Evolutionary conservation across 257 asterid genomes (phyloP).

Genomic region (Gentiana straminea): DNA sequence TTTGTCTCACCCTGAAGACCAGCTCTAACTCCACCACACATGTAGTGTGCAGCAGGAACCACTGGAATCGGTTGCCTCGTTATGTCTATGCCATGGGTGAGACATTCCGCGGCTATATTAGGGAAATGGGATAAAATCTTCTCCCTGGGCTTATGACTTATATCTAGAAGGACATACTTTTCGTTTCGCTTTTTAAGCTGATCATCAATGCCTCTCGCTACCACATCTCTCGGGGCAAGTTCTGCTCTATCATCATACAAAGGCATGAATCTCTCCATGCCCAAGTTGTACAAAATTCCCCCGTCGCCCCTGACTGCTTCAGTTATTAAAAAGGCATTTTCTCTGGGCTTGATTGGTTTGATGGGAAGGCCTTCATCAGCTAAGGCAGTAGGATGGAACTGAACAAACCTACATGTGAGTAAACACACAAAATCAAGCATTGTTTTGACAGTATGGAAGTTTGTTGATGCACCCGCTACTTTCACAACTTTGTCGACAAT

Average conservation of each 20-base stretch:
- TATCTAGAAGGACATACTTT: conserved; percentile 83
- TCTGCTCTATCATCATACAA: conserved; percentile 71
- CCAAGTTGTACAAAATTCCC: conserved; percentile 75
- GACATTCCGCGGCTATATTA: conserved; percentile 88
- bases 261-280: conserved; percentile 86
- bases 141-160: conserved; percentile 64
- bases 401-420: conserved; percentile 62
- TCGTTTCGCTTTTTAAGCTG: conserved; percentile 84
- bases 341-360: conserved; percentile 55
- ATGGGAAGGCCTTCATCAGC: conserved; percentile 95
- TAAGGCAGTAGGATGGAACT: conserved; percentile 96
- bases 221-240: conserved; percentile 97
- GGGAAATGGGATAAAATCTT: conserved; percentile 82
- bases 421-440: conserved; percentile 1
- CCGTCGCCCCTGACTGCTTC: conserved; percentile 99
- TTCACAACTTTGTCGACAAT: too few relatives aligned
- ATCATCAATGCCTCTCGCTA: conserved; percentile 91
- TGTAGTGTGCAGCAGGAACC: conserved; percentile 98
- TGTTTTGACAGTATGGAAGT: too few relatives aligned
- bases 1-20: conserved; percentile 93
- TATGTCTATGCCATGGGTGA: conserved; percentile 76
- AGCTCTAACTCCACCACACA: conserved; percentile 99
- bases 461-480: too few relatives aligned
- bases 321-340: conserved; percentile 80
- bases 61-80: conserved; percentile 85